phyloP scores from a whole-genome alignment of 176 grass and related monocot genomes.

The Thinopyrum elongatum region DNA sequence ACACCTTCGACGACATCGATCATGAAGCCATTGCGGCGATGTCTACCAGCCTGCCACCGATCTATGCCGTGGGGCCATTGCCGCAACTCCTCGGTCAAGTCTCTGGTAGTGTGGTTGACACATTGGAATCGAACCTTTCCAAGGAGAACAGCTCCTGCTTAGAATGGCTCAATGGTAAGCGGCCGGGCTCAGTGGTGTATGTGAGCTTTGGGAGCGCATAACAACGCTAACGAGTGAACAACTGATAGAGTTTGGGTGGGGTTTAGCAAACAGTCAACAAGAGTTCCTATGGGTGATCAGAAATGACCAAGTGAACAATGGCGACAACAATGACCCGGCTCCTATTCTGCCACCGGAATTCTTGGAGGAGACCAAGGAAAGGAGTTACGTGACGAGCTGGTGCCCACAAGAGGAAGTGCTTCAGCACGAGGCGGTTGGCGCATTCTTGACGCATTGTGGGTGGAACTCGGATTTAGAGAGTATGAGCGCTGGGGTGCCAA shows the following conservation, averaged over 20 bases:
- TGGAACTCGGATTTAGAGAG: conserved; percentile 17
- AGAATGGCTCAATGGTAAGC: not conserved
- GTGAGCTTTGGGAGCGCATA: conserved; percentile 22
- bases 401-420: no score
- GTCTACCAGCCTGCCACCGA: not conserved
- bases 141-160: conserved; percentile 10
- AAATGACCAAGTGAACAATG: not conserved
- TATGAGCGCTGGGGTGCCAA: not conserved
- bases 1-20: conserved; percentile 32
- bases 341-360: not conserved
- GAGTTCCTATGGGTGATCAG: conserved; percentile 30
- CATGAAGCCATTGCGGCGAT: not conserved
- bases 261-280: conserved; percentile 11
- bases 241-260: conserved; percentile 29
- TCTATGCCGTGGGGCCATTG: conserved; percentile 35
- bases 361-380: no score
- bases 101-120: not conserved
- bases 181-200: not conserved
- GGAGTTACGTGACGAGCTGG: no score
- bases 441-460: no score
- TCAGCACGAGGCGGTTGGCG: no score
- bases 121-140: not conserved
- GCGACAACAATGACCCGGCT: not conserved
- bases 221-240: not conserved
- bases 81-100: not conserved